Percentiles rank a stretch among this genome's conserved stretches.
These are phyloP conservation scores for Cladosporium phlei DNA, from an alignment of 2,329 filamentous ascomycete species.

Conservation along the genomic window DNA sequence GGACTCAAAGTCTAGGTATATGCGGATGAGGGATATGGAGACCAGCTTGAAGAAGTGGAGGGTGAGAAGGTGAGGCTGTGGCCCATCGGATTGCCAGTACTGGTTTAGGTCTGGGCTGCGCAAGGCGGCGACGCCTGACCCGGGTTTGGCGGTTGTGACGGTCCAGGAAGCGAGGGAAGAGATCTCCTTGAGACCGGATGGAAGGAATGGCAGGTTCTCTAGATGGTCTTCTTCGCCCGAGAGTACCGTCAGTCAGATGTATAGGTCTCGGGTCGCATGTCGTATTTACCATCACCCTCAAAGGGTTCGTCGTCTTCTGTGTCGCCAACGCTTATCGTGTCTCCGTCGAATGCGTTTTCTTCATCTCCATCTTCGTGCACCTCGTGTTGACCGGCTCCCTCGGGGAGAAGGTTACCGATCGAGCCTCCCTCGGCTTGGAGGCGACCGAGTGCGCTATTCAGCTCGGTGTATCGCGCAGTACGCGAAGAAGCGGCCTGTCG, in stretches of 20 bases:
- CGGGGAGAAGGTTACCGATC: conserved; percentile 17
- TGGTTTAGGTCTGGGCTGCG: conserved; percentile 66
- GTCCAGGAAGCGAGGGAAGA: conserved; percentile 79
- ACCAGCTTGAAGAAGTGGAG: conserved; percentile 83
- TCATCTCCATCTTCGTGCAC: conserved; percentile 27
- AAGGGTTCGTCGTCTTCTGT: conserved; percentile 36
- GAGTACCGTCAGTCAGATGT: too few relatives aligned
- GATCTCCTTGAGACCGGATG: conserved; percentile 66
- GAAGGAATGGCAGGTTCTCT: conserved; percentile 23
- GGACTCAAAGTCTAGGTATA: conserved; percentile 83
- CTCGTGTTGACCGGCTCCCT: conserved; percentile 9
- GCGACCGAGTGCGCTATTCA: conserved; percentile 15
- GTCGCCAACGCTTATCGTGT: conserved; percentile 60
- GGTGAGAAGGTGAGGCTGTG: conserved; percentile 75
- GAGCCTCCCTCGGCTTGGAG: conserved; percentile 15
- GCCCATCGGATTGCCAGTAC: conserved; percentile 84
- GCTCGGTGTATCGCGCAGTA: conserved; percentile 14
- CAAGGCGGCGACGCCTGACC: conserved; percentile 71
- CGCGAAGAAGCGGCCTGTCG: conserved; percentile 15
- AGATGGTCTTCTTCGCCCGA: conserved; percentile 16
- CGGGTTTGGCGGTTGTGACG: conserved; percentile 75
- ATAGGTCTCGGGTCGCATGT: too few relatives aligned
- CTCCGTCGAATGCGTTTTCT: conserved; percentile 20
- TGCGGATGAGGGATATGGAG: conserved; percentile 70
- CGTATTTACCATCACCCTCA: conserved; percentile 2